These are phyloP conservation scores for Wickerhamiella vanderwaltii DNA, from an alignment of 805 yeast species.

Conservation along the genomic window DNA sequence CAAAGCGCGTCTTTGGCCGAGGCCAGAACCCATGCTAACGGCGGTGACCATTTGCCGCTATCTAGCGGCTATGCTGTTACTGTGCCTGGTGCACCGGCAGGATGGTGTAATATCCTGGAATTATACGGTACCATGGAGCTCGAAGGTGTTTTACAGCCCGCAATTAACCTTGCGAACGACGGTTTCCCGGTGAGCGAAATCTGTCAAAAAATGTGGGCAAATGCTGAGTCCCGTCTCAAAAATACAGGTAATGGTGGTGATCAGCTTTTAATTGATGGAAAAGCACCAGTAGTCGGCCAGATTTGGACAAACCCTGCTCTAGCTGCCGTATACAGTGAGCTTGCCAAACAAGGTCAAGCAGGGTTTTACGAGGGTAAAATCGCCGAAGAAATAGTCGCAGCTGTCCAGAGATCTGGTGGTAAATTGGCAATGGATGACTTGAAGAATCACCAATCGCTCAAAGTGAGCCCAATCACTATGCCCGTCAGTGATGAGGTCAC, in stretches of 20 bases:
- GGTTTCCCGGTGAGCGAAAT: slow-evolving; percentile 57
- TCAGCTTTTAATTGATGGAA: slow-evolving; percentile 27
- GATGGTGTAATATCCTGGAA: slow-evolving; percentile 60
- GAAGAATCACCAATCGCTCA: slow-evolving; percentile 42
- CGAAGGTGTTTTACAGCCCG: slow-evolving; percentile 36
- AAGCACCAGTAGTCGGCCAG: slow-evolving; percentile 49
- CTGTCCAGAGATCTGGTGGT: slow-evolving; percentile 43
- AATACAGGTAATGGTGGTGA: slow-evolving; percentile 27
- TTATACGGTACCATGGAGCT: slow-evolving; percentile 60
- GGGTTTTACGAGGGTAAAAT: slow-evolving; percentile 63
- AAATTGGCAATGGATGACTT: slow-evolving; percentile 46
- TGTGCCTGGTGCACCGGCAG: slow-evolving; percentile 73
- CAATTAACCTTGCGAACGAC: slow-evolving; percentile 50
- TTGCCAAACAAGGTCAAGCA: slow-evolving; percentile 46
- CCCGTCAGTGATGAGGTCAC: slow-evolving; percentile 36
- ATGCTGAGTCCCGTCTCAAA: slow-evolving; percentile 31
- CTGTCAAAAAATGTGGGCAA: slow-evolving; percentile 41
- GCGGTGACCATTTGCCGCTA: slow-evolving; percentile 39
- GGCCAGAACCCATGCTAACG: slow-evolving; percentile 30
- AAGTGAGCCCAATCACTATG: slow-evolving; percentile 51
- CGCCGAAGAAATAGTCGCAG: slow-evolving; percentile 51
- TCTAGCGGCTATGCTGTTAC: slow-evolving; percentile 48
- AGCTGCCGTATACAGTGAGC: slow-evolving; percentile 40
- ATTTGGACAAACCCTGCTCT: slow-evolving; percentile 39
- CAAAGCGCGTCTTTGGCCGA: slow-evolving; percentile 36